Evolutionary conservation across 1,284 basidiomycete genomes (phyloP).

Genomic region (Irpex sp.): DNA sequence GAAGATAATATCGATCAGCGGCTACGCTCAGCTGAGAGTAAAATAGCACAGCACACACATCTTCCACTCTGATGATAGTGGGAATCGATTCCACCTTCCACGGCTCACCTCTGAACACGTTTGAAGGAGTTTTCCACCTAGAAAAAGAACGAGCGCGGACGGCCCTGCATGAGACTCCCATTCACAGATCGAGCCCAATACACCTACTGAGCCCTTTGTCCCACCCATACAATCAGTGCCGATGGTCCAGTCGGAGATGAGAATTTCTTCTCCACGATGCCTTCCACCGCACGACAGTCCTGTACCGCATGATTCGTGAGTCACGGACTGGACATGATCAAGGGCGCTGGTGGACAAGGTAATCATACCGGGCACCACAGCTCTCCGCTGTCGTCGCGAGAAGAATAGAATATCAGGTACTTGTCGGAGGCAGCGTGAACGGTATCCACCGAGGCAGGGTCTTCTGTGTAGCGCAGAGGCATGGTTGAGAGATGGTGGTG

Average conservation of each 20-base stretch:
- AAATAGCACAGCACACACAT: slow-evolving; percentile 47
- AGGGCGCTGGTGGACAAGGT: not conserved
- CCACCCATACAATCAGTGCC: slow-evolving; percentile 72
- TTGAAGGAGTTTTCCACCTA: slow-evolving; percentile 68
- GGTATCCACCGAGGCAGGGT: slow-evolving; percentile 33
- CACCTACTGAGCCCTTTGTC: slow-evolving; percentile 62
- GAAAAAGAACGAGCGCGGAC: slow-evolving; percentile 4
- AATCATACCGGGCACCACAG: slow-evolving; percentile 65
- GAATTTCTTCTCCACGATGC: slow-evolving; percentile 56
- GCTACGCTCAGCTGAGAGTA: not conserved
- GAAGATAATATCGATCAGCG: not conserved
- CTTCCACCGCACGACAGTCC: slow-evolving; percentile 75
- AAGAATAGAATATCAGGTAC: slow-evolving; percentile 67
- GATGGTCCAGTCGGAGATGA: slow-evolving; percentile 47
- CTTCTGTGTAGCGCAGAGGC: slow-evolving; percentile 29
- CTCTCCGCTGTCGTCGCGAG: slow-evolving; percentile 40
- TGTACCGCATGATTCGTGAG: slow-evolving; percentile 26
- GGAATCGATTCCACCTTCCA: slow-evolving; percentile 69
- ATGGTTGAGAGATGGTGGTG: slow-evolving; percentile 19
- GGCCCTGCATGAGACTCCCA: not conserved
- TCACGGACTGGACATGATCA: not conserved
- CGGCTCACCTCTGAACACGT: slow-evolving; percentile 59
- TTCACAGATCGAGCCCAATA: not conserved
- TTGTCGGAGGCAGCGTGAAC: slow-evolving; percentile 37
- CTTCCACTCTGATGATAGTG: slow-evolving; percentile 66